Evolutionary conservation across 179 eudicot species (phyloP), one percentile per base, ranked within the genome.

Genomic region (Nepenthes alata): DNA sequence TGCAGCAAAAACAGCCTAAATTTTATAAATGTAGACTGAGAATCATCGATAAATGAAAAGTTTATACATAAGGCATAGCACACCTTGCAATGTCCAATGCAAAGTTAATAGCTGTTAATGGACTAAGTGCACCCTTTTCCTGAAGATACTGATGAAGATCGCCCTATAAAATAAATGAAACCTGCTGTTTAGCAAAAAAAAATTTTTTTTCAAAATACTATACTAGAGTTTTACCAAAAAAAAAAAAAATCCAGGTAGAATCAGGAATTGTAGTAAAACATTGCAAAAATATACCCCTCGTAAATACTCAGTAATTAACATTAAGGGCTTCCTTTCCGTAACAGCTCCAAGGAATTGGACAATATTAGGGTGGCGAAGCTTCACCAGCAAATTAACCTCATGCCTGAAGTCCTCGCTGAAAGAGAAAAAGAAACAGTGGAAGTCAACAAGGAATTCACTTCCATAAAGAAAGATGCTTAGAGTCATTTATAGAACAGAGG

Each of bases 341-440:
- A 85, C 97, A 56, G 99, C 99, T 87, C 99, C 99, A 68, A 94
- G 91, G 63, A 93, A 93, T 59, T 93, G 98, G 69, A 93, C 98
- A 69, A 93, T 85, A 70, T 93, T 93, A 62, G 98, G 98, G 72
- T 93, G 98, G 57, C 98, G 98, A 70, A 93, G 97, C 76, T 93
- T 93, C 77, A 93, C 98, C 45, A 94, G 85, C 78, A 90, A 78
- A 72, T 76, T 85, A 67, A 94, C 99, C 83, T 94, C 99, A 69
- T 94, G 97, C 81, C 99, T 78, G 80, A 94, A 94, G 79, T 94
- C 99, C 89, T 90, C 94, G 67, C 99, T 94, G 82, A 47, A 69
- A 2, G 69, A 56, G 54, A 38, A 60, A 49, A 25, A 38, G 9
- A 41, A 41, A 41, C 45, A 41, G 45, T 4, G 45, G 8, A 41